Base-by-base conservation (phyloP, 177 flowering plant genomes). In the Vitis hybrid region DNA sequence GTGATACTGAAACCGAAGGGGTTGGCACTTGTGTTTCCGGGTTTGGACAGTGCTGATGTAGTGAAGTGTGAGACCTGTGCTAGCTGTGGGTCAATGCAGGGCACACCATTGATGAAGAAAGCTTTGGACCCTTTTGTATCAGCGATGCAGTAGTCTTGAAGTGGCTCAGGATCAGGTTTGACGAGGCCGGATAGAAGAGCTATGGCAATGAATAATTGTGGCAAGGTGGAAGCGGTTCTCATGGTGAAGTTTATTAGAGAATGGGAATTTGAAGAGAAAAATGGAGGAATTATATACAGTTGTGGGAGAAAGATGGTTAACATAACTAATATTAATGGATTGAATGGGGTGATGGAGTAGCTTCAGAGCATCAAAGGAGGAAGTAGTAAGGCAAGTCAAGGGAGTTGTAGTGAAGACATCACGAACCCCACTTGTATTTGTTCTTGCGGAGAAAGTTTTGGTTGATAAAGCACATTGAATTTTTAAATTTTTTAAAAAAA, bases 61-160 rank as follows among this genome's bases (percentile, higher is more conserved):
- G 70, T 58, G 72, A 91, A 88, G 68, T 89, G 88, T 58, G 86
- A 20, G 1, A 82, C 2, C 18, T 1, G 1, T 2, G 84, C 90
- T 1, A 50, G 65, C 0, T 47, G 53, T n/a, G 92, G 95, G 70
- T 86, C 60, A 12, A 86, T 80, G 81, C 95, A 90, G 24, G 91
- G 88, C 11, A 53, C 78, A 0, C 89, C 89, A 66, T 88, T 88
- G 65, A 71, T 9, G 80, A 75, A 82, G 31, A 80, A 50, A 1
- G 79, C 2, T 19, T 49, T 75, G 3, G 79, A 17, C 47, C 53
- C 38, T 33, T 71, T 62, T 4, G 74, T 76, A 24, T 86, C 82
- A 0, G 90, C 90, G 2, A 92, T 44, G 70, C 95, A 92, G 73
- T 78, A 89, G 68, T 92, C 95, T 71, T 89, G 95, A 44, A 92